Evolutionary conservation across 2,329 filamentous ascomycete species (phyloP), one percentile per base, ranked within the genome.

Genomic region (Botrytis aclada): DNA sequence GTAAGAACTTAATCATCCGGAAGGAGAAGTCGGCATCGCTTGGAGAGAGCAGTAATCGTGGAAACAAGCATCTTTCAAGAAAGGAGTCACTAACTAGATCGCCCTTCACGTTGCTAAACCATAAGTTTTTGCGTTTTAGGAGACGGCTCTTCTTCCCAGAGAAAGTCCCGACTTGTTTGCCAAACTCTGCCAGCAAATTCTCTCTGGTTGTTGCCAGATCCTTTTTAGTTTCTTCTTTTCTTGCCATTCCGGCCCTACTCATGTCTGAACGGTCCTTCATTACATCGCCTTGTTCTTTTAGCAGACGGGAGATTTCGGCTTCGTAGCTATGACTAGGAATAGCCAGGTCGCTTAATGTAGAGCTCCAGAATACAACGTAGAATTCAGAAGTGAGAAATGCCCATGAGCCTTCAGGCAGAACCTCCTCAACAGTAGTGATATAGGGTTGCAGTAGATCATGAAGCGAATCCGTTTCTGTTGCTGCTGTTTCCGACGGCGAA

Each of bases 1-100:
- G 96, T 71, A 99, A 87, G 78, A 93, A 93, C 79, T 93, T 94
- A 79, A 98, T 85, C 84, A 98, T 91, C 76, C 90, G 89, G 82
- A 95, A 97, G 72, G 90, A 92, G 83, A 93, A 99, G 77, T 97
- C 93, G 0, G 95, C 93, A 81, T 99, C 96, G 67, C 92, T 87
- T 1, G 94, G 89, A 0, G 95, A 97, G 43, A 97, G 85, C 39
- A 96, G 87, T 29, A 97, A 86, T 60, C 96, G 91, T 16, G 96
- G 96, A n/a, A 98, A 83, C 77, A 99, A 90, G 80, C 96, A 99
- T 78, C 97, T 91, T 82, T 98, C 94, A 16, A 99, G 87, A 29
- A 99, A 84, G 5, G 89, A 87, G 77, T 94, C 89, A 70, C 95
- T 93, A 7, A 97, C 86, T 12, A 84, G 85, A 73, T 92, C 90